Evolutionary conservation across 2,329 filamentous ascomycete genomes (phyloP), one percentile per base, ranked within the genome.

Genomic region (Verticillium zaregamsianum): DNA sequence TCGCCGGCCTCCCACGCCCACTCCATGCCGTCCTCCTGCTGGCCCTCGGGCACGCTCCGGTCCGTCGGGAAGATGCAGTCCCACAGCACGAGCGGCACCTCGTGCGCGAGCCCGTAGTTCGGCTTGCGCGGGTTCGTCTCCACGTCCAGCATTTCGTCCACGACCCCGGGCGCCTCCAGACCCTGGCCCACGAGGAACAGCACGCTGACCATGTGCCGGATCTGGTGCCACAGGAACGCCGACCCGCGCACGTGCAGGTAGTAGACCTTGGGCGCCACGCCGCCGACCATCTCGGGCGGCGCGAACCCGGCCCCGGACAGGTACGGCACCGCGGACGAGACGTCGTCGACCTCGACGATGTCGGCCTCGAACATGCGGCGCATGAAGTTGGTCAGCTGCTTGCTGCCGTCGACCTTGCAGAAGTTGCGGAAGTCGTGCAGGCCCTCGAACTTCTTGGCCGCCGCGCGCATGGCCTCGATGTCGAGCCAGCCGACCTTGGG

Each of bases 211-310:
- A 99, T 93, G 78, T 94, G 92, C 28, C 95, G 88, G 67, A 99
- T 96, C 78, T 99, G 95, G 77, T 99, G 95, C 95, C 95, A 99
- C 56, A 99, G 79, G 75, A 99, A 99, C 2, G 93, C 95, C 8
- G 90, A 93, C 23, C 95, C 95, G 67, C 93, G 87, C 49, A 99
- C 87, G 62, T 90, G 89, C 75, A 99, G 96, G 64, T 90, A 89
- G 78, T 96, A 98, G 15, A 97, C 84, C 70, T 92, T 91, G 7
- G 87, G 83, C 20, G 20, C 20, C 60, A 75, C 70, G 7, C 40
- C 64, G 5, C 63, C 62, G 2, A 31, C 63, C 37, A 61, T 37
- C 31, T 59, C 55, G 63, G 65, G 23, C 68, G 64, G 39, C 39
- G 61, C 56, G 55, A 62, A 55, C 60, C 68, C 76, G 66, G 71